These are phyloP conservation scores for Ilex asprella DNA, from an alignment of 257 asterid species.

Conservation along the genomic window DNA sequence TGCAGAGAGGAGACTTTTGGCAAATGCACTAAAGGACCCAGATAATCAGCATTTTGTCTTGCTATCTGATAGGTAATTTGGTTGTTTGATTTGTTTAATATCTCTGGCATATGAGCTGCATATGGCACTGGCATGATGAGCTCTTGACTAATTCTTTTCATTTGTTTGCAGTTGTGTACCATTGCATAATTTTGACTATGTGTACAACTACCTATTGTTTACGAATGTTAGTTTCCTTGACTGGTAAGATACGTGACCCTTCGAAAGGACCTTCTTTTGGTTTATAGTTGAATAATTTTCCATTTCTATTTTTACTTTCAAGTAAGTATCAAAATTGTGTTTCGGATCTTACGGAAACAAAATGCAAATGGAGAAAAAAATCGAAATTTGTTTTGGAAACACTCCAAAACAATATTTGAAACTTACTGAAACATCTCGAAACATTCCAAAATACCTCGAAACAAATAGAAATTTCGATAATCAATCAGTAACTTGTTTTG, in stretches of 20 bases:
- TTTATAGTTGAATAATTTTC: too few relatives aligned
- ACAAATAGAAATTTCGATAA: too few relatives aligned
- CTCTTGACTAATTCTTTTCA: constrained; percentile 21
- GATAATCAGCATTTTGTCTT: constrained; percentile 85
- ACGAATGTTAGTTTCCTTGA: constrained; percentile 88
- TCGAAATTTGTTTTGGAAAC: too few relatives aligned
- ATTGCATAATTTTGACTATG: constrained; percentile 68
- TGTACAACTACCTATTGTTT: constrained; percentile 93
- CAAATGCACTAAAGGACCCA: constrained; percentile 77
- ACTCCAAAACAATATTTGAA: too few relatives aligned
- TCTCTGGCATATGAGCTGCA: neutral
- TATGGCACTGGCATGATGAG: neutral
- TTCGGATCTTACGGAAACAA: too few relatives aligned
- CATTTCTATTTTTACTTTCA: too few relatives aligned
- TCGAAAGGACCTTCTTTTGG: too few relatives aligned
- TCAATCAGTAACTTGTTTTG: too few relatives aligned
- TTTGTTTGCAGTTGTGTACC: constrained; percentile 85
- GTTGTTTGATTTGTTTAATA: constrained; percentile 10
- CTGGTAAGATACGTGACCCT: constrained; percentile 43
- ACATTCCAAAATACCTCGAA: too few relatives aligned
- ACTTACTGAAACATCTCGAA: too few relatives aligned
- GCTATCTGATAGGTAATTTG: constrained; percentile 83
- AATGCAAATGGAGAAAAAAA: too few relatives aligned
- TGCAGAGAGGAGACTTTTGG: constrained; percentile 93
- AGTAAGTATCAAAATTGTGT: too few relatives aligned